These are phyloP conservation scores for Angophora floribunda DNA, from an alignment of 345 rosid genomes.

Conservation along the genomic window DNA sequence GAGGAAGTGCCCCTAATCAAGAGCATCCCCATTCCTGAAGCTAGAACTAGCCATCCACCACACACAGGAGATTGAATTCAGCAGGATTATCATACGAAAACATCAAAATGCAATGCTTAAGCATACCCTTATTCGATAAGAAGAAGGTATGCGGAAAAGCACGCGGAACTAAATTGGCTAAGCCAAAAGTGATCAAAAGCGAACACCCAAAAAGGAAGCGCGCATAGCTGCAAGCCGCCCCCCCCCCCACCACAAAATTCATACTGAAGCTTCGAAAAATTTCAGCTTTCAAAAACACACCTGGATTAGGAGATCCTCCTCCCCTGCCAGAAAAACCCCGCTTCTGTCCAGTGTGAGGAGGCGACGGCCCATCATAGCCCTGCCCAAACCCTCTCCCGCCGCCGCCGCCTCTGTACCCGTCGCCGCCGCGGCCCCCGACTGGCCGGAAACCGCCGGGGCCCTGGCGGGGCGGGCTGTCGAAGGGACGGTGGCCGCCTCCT, in stretches of 20 bases:
- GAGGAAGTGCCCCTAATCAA: background rate
- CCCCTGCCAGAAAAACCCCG: slow-evolving; percentile 3
- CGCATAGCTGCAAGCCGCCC: background rate
- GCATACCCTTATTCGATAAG: background rate
- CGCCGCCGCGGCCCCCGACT: slow-evolving; percentile 9
- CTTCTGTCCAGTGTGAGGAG: slow-evolving; percentile 2
- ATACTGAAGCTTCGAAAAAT: background rate
- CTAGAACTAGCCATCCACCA: background rate
- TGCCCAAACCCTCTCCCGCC: slow-evolving; percentile 21
- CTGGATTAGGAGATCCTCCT: background rate
- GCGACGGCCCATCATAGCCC: background rate
- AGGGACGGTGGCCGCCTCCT: slow-evolving; percentile 29
- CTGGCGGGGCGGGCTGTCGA: slow-evolving; percentile 51
- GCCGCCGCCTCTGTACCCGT: slow-evolving; percentile 17
- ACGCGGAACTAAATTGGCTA: background rate
- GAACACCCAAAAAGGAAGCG: background rate
- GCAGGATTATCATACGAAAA: background rate
- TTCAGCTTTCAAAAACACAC: background rate
- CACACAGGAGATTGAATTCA: background rate
- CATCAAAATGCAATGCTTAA: background rate
- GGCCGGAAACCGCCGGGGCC: slow-evolving; percentile 23
- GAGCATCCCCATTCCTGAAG: background rate
- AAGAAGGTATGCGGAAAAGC: background rate
- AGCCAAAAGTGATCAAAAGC: background rate
- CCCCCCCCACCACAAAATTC: background rate